phyloP scores from a whole-genome alignment of 345 rosid genomes.

The Citrus maxima region DNA sequence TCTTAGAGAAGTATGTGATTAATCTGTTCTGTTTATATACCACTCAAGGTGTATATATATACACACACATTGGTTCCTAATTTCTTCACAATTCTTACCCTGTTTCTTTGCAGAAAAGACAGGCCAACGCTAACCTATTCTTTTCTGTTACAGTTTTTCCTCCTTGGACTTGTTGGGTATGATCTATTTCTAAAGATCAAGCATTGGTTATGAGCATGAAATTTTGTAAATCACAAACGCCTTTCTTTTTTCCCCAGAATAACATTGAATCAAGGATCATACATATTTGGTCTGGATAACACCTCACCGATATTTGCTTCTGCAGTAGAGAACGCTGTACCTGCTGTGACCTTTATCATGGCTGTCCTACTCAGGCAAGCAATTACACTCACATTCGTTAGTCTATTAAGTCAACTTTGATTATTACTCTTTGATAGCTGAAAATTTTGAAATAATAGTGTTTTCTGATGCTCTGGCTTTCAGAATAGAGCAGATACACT shows the following conservation, averaged over 20 bases:
- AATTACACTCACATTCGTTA: neutral
- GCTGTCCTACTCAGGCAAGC: constrained; percentile 51
- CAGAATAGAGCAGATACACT: constrained; percentile 57
- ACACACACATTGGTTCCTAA: neutral
- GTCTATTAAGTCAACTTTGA: neutral
- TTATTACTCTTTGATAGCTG: neutral
- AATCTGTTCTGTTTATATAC: neutral
- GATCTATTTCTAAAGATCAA: neutral
- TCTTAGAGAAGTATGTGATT: constrained; percentile 52
- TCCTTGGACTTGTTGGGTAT: constrained; percentile 67
- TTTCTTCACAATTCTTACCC: neutral
- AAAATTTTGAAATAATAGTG: neutral
- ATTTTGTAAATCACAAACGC: neutral
- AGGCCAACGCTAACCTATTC: constrained; percentile 40
- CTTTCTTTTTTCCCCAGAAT: constrained; percentile 24
- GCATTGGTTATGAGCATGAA: neutral
- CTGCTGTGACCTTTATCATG: constrained; percentile 64
- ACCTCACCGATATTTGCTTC: constrained; percentile 72
- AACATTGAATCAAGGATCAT: constrained; percentile 59
- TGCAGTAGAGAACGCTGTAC: constrained; percentile 66
- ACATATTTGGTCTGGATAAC: constrained; percentile 58
- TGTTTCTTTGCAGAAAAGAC: constrained; percentile 39
- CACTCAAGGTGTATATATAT: neutral
- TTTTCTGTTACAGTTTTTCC: constrained; percentile 54
- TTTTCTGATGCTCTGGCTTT: constrained; percentile 1